Evolutionary conservation across 805 yeast species (phyloP).

Genomic region (Monosporozyma servazzii): DNA sequence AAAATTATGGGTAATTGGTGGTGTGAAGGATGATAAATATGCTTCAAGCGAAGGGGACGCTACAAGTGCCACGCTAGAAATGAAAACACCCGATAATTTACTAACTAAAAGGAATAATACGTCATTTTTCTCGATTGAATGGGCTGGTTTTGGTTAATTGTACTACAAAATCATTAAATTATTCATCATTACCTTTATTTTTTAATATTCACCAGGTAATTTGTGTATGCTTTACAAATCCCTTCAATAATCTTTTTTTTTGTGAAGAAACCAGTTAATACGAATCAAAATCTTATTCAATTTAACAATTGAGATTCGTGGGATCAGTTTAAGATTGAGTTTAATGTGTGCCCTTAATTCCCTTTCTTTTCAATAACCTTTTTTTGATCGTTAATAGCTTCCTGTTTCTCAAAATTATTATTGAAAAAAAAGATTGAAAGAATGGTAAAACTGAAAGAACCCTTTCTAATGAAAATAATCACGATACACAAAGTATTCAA

Average conservation of each 20-base stretch:
- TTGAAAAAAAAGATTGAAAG: neutral
- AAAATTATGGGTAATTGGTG: constrained; percentile 63
- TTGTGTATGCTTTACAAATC: neutral
- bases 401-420: neutral
- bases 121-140: constrained; percentile 66
- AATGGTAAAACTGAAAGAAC: neutral
- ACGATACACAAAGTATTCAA: neutral
- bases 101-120: constrained; percentile 19
- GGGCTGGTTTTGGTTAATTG: constrained; percentile 88
- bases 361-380: neutral
- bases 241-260: neutral
- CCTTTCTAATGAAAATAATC: neutral
- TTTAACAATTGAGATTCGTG: neutral
- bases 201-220: neutral
- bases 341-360: neutral
- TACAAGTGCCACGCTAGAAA: neutral
- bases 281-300: neutral
- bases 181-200: neutral
- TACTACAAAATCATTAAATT: neutral
- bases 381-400: neutral
- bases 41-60: constrained; percentile 1
- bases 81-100: neutral
- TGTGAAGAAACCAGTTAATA: too few species aligned
- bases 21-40: constrained; percentile 19
- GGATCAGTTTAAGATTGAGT: neutral